Evolutionary conservation across 768 basidiomycete species (phyloP).

Genomic region (Naganishia friedmannii): DNA sequence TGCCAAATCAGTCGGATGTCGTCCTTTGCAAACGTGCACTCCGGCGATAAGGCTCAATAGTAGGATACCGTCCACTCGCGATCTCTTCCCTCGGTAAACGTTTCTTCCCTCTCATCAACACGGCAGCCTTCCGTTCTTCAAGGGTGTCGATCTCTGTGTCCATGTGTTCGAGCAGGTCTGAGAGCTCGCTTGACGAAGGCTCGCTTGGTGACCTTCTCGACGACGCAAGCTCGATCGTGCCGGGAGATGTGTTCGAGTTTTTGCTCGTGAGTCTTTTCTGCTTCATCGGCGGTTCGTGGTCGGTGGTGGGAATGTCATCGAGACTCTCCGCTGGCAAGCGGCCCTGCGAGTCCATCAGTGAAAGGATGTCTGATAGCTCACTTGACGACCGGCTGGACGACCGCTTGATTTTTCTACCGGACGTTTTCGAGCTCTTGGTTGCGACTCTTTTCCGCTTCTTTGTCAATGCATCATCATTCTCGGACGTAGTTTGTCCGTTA

Average conservation of each 20-base stretch:
- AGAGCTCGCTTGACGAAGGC: not conserved
- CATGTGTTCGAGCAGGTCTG: not conserved
- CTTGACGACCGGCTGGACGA: not conserved
- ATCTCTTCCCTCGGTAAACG: not conserved
- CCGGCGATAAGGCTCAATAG: not conserved
- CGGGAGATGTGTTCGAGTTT: not conserved
- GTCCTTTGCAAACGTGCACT: not conserved
- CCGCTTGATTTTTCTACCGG: not conserved
- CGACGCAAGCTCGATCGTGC: not conserved
- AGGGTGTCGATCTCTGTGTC: not conserved
- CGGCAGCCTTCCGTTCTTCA: not conserved
- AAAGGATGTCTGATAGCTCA: not conserved
- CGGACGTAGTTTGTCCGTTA: not conserved
- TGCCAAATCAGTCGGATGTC: not conserved
- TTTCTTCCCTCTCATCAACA: not conserved
- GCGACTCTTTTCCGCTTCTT: conserved; percentile 9
- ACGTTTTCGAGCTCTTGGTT: not conserved
- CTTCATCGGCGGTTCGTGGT: not conserved
- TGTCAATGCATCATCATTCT: not conserved
- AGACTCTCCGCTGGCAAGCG: not conserved
- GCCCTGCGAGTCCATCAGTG: no score
- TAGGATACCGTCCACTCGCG: not conserved
- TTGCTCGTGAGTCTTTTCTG: not conserved
- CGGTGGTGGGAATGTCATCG: not conserved
- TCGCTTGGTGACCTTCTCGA: no score